Evolutionary conservation across 192 early-diverging fungal species (phyloP), one percentile per base, ranked within the genome.

Genomic region (Mortierella alpina): DNA sequence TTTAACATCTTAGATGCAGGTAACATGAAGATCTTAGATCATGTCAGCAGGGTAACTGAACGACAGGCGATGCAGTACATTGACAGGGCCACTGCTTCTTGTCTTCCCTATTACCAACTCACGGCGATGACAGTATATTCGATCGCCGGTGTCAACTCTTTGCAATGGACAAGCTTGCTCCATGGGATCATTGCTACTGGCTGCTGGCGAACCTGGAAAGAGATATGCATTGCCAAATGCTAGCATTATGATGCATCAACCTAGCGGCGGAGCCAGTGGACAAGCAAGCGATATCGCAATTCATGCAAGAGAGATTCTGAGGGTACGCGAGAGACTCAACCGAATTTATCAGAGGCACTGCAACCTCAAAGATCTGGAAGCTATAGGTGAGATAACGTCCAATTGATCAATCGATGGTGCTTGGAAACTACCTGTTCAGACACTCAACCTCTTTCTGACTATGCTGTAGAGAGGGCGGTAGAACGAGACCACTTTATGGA

Each of bases 101-200:
- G 11, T 68, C 71, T 58, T 41, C 51, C 20, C 44, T 73, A 68
- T 71, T 64, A 66, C 39, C 22, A 41, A 20, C 11, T 41, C 23
- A 53, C 49, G 20, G 8, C 41, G 39, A 66, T 66, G 81, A 85
- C 84, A 99, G 90, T 98, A 98, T 63, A 96, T 99, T 44, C 91
- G 94, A 87, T 92, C 89, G 15, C 95, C 98, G 0, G 95, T 99
- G 0, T 89, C 93, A 18, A 99, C 98, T 10, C 83, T 98, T 46
- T 99, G 98, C 82, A 94, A 94, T 58, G 98, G 98, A 20, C 98
- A 99, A 84, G 97, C 98, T 5, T 97, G 96, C 70, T 97, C 96
- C 0, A 99, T 99, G 98, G 98, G 95, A 9, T 98, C 97, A 54
- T 86, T 99, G 58, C 86, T 99, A 13, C 78, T 99, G 59, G 87